Percentiles rank a stretch among this genome's conserved stretches.
These are phyloP conservation scores for Haplosporangium sp. DNA, from an alignment of 371 early-diverging fungal species.

Conservation along the genomic window DNA sequence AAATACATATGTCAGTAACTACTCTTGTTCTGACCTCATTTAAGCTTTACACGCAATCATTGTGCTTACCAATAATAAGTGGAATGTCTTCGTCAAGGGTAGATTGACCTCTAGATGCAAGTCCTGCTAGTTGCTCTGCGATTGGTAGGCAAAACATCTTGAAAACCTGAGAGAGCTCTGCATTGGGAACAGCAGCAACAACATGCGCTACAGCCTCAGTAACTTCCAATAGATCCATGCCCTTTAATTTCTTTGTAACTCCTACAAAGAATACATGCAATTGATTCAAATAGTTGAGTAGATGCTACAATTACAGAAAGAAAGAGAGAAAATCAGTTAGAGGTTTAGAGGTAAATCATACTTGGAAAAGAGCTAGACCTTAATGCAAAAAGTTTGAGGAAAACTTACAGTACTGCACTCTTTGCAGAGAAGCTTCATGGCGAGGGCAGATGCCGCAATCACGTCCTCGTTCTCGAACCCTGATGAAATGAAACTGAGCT, in stretches of 20 bases:
- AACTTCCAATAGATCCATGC: slow-evolving; percentile 81
- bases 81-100: slow-evolving; percentile 55
- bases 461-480: slow-evolving; percentile 91
- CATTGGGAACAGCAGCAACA: slow-evolving; percentile 77
- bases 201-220: slow-evolving; percentile 93
- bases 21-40: background rate
- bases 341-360: too few species aligned
- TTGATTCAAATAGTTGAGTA: slow-evolving; percentile 78
- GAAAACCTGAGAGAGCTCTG: slow-evolving; percentile 73
- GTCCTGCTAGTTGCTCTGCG: slow-evolving; percentile 71
- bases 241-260: slow-evolving; percentile 72
- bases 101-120: slow-evolving; percentile 59
- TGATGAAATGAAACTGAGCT: slow-evolving; percentile 85
- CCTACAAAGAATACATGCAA: slow-evolving; percentile 84
- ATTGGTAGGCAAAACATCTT: slow-evolving; percentile 87
- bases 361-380: too few species aligned
- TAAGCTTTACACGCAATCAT: background rate
- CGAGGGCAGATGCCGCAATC: slow-evolving; percentile 89
- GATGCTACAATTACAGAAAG: slow-evolving; percentile 37
- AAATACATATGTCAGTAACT: background rate
- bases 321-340: too few species aligned
- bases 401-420: slow-evolving; percentile 84
- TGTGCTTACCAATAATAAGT: slow-evolving; percentile 59
- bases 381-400: too few species aligned
- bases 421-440: slow-evolving; percentile 90